Evolutionary conservation across 2,329 filamentous ascomycete genomes (phyloP), one percentile per base, ranked within the genome.

Genomic region (Colletotrichum eremochloae): DNA sequence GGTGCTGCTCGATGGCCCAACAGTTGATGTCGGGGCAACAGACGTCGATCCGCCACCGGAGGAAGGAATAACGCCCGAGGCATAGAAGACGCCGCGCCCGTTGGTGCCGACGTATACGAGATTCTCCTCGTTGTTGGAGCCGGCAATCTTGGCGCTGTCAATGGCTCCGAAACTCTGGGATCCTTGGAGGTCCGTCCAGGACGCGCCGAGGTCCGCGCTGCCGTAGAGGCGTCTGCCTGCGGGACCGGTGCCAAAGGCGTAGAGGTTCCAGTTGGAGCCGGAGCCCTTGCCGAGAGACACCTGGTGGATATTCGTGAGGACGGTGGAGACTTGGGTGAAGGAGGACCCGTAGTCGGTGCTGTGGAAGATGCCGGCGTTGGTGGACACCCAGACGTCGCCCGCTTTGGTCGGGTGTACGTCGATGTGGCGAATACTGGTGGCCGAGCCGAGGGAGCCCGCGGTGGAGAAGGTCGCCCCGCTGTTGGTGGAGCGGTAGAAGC

Each of bases 301-400:
- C 63, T 84, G 80, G 60, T 84, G 80, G 0, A 83, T 84, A 71
- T 82, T 79, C 1, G 78, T 84, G 24, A 87, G 73, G 5, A 69
- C 73, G 0, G 78, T 76, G 3, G 82, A 80, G 0, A 83, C 76
- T 40, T 82, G 79, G 0, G 82, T 80, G 74, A 89, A 90, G 1
- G 82, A 82, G 5, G 78, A 76, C 8, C 87, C 89, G 48, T 81
- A 88, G 77, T 90, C 78, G 18, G 84, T 86, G 12, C 86, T 88
- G 75, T 85, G 85, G 81, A 87, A 90, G 62, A 91, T 79, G 12
- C 89, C 89, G 0, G 76, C 80, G 67, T 89, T 82, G 0, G 88
- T 90, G 1, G 88, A 89, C 1, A 87, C 87, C 79, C 85, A 89
- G 56, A 93, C 85, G 60, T 90, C 88, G n/a, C 92, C 91, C 0